Evolutionary conservation across 768 basidiomycete species (phyloP), one percentile per base, ranked within the genome.

Genomic region (Mycena kentingensis): DNA sequence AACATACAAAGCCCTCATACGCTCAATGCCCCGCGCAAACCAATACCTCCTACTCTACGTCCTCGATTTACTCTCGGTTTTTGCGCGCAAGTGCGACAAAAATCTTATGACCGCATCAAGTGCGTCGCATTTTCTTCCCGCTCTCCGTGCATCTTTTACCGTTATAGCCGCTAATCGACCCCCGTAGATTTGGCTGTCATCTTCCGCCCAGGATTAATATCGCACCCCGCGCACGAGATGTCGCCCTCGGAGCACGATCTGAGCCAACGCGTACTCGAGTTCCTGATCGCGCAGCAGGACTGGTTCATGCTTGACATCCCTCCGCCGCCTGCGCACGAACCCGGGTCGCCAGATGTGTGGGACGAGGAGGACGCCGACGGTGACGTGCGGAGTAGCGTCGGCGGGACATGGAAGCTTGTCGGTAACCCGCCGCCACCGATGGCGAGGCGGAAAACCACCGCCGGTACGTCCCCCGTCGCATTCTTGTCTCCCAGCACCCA

Each of bases 41-140:
- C 93, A 97, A 65, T 95, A 95, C 67, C 87, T 98, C n/a, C 80
- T 98, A 21, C 84, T 98, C 49, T 98, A 98, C 68, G 94, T 98
- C 43, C 82, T 99, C 52, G 96, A 99, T 68, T 80, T 99, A 25
- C 77, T 99, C 46, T 93, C 91, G 45, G 96, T 99, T 7, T 98
- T 98, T 70, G 87, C 93, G 3, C 82, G 88, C 52, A 95, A 93
- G 67, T 82, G 86, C 38, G 89, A 93, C 58, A 88, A 87, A 73
- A 99, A 99, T 68, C 74, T 95, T 42, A 99, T 99, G 96, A 95
- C 90, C 1, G 89, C 96, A 19, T 79, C 87, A 51, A 98, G 94
- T 97, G 60, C 61, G 90, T 81, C 28, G 24, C 32, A 41, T 13
- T 24, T 29, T 28, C n/a, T 46, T 43, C 26, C 26, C 42, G 25